Percentiles rank a stretch among this genome's conserved stretches.
phyloP scores from a whole-genome alignment of 2,329 filamentous ascomycete genomes.

The Phialocephala sp. region DNA sequence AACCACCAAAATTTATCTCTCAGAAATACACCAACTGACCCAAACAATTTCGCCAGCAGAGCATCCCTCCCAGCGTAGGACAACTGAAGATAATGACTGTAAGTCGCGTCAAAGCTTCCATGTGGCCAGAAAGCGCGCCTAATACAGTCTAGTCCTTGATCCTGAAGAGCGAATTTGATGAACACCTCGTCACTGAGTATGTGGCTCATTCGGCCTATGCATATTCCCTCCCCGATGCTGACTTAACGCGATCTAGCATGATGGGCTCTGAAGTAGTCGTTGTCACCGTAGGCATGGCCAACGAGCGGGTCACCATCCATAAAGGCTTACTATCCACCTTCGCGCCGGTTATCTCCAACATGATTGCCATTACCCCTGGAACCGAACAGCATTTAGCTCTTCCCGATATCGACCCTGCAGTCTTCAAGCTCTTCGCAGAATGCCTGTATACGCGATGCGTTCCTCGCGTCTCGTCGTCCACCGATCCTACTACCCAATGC shows the following conservation, averaged over 20 bases:
- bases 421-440: conserved; percentile 34
- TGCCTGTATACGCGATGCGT: conserved; percentile 29
- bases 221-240: neutral
- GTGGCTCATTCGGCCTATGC: neutral
- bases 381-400: neutral
- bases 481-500: conserved; percentile 7
- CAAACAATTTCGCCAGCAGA: too few relatives aligned
- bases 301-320: conserved; percentile 24
- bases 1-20: too few relatives aligned
- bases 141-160: neutral
- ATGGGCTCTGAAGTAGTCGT: neutral
- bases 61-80: too few relatives aligned
- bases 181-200: neutral
- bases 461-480: conserved; percentile 15
- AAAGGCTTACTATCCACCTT: conserved; percentile 24
- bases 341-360: neutral
- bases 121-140: too few relatives aligned
- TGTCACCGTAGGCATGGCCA: neutral
- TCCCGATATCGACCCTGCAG: conserved; percentile 16
- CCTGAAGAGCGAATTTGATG: neutral
- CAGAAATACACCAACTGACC: too few relatives aligned
- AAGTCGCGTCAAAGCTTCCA: too few relatives aligned
- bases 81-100: too few relatives aligned
- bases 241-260: neutral
- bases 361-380: neutral